Evolutionary conservation across 768 basidiomycete genomes (phyloP), one percentile per base, ranked within the genome.

Genomic region (Lyophyllum decastes): DNA sequence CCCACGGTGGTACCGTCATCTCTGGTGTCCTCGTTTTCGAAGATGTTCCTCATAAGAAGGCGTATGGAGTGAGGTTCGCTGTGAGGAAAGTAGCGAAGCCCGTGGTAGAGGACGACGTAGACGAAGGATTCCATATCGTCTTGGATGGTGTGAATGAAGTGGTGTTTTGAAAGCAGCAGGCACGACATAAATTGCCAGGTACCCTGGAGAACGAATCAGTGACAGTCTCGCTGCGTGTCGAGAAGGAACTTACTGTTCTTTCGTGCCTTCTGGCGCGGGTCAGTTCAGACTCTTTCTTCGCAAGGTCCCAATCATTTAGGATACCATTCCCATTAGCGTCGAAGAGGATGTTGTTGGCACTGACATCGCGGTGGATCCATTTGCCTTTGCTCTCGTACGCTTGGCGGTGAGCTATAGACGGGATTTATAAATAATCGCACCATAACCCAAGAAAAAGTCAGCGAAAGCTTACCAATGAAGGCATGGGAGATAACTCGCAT

Each of bases 401-500:
- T 19, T 63, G 54, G 12, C 34, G 17, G 24, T 50, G 53, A 26
- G 52, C 61, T 63, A 21, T 1, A 17, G 21, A 2, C 17, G 17
- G 4, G 25, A 25, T 35, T n/a, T 19, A 35, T 49, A 11, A 62
- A 33, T 7, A 41, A 43, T 22, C 17, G 16, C 33, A 17, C 17
- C 14, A 48, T 33, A 12, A 4, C 44, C 4, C 30, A 30, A 30
- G 5, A 27, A 47, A 17, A 17, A 2, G 16, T 10, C 5, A 17
- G 17, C 14, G 2, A 17, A 43, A 2, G 60, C 65, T 10, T 55
- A 66, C 70, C 69, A 17, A 56, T 44, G 27, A 68, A 67, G 2
- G 68, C 70, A 55, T 72, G 52, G 2, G 47, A 62, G 3, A 66
- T 46, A 17, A 57, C 66, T n/a, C 53, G 45, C 12, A 70, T 11